Conservation (phyloP, 495 filamentous ascomycete genomes). For the Neurospora intermedia region DNA sequence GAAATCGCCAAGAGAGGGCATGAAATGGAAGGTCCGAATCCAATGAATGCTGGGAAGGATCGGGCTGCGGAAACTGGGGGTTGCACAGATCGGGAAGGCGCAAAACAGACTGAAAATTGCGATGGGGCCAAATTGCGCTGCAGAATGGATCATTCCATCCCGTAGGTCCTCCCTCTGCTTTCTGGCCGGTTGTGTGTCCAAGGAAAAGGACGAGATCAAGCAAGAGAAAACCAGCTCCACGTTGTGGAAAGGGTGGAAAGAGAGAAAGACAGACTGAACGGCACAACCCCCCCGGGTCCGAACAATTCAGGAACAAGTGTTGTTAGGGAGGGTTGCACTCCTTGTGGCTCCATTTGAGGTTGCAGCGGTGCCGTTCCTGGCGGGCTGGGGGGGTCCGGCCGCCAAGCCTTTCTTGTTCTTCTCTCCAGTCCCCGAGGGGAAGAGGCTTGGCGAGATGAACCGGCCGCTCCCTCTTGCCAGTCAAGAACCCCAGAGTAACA, state of each 20-base stretch:
- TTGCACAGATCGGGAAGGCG: not conserved
- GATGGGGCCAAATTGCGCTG: not conserved
- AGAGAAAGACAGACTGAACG: not conserved
- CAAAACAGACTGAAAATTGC: not conserved
- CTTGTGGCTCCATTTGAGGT: not conserved
- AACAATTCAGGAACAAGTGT: constrained; percentile 21
- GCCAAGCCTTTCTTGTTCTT: not conserved
- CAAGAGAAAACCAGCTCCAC: constrained; percentile 15
- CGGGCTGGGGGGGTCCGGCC: not conserved
- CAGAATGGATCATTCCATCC: not conserved
- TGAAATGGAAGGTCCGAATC: not conserved
- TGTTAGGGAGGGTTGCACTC: not conserved
- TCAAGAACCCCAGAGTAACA: not conserved
- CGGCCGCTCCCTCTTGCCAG: not conserved
- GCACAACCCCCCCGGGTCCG: constrained; percentile 3
- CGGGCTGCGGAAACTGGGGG: not conserved
- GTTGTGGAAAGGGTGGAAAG: constrained; percentile 1
- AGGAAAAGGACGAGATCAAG: not conserved
- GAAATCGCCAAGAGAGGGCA: not conserved
- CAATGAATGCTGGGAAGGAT: not conserved
- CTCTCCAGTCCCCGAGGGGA: not conserved
- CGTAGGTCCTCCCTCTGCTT: not conserved
- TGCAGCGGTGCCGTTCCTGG: not conserved
- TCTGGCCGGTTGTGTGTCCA: not conserved
- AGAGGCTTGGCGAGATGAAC: not conserved